Percentiles rank a stretch among this genome's conserved stretches.
Evolutionary conservation across 164 flowering plant species (phyloP).

Genomic region (Vitis labrusca): DNA sequence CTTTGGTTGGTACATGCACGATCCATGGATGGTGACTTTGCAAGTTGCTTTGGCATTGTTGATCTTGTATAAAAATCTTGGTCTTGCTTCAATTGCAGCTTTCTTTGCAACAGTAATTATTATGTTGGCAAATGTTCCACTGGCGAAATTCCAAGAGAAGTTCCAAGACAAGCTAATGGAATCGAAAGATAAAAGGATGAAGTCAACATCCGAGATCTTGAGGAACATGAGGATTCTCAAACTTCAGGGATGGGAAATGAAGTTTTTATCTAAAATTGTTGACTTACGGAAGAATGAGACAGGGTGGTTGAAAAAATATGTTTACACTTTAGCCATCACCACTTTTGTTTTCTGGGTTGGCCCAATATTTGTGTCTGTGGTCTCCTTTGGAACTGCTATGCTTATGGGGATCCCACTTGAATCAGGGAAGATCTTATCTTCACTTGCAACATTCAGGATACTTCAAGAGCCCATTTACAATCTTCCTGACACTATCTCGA

Average conservation of each 20-base stretch:
- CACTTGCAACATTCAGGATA: constrained; percentile 54
- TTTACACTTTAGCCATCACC: constrained; percentile 35
- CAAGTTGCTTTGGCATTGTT: constrained; percentile 43
- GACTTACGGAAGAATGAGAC: constrained; percentile 38
- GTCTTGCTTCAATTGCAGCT: constrained; percentile 34
- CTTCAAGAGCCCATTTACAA: constrained; percentile 48
- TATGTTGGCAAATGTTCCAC: constrained; percentile 47
- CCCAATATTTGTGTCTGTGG: constrained; percentile 50
- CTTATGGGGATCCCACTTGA: constrained; percentile 46
- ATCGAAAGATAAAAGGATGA: constrained; percentile 53
- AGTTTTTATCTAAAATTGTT: constrained; percentile 42
- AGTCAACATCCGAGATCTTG: constrained; percentile 48
- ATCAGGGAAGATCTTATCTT: constrained; percentile 47
- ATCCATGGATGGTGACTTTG: constrained; percentile 38
- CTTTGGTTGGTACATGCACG: constrained; percentile 52
- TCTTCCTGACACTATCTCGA: constrained; percentile 49
- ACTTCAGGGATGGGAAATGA: constrained; percentile 67
- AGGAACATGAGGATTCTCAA: constrained; percentile 62
- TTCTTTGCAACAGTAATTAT: constrained; percentile 32
- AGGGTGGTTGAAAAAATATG: constrained; percentile 38
- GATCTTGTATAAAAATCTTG: constrained; percentile 38
- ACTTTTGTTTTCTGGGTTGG: constrained; percentile 41
- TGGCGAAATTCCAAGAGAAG: constrained; percentile 38
- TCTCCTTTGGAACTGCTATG: constrained; percentile 45
- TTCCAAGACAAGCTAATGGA: constrained; percentile 50